These are phyloP conservation scores for Gossypium schwendimanii DNA, from an alignment of 441 rosid genomes.

Conservation along the genomic window DNA sequence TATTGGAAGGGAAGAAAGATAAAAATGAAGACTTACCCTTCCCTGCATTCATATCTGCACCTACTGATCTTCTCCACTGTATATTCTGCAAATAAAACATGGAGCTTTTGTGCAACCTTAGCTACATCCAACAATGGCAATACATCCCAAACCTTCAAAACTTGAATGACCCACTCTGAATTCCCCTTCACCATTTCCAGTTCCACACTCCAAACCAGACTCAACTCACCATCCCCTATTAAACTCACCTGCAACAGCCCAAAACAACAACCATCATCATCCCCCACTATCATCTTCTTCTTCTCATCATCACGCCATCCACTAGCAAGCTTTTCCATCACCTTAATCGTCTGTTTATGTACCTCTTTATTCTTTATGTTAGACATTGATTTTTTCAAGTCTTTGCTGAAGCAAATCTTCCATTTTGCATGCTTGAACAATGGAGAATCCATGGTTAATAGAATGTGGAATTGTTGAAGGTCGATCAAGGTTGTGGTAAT, in stretches of 20 bases:
- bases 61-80: constrained; percentile 5
- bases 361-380: constrained; percentile 7
- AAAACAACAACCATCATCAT: not conserved
- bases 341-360: constrained; percentile 1
- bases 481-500: constrained; percentile 18
- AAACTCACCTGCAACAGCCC: constrained; percentile 5
- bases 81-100: constrained; percentile 4
- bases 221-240: constrained; percentile 10
- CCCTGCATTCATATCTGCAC: constrained; percentile 17
- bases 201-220: constrained; percentile 19
- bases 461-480: constrained; percentile 18
- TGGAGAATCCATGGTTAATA: constrained; percentile 5
- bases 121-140: constrained; percentile 22
- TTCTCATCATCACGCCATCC: constrained; percentile 30
- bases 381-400: constrained; percentile 14
- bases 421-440: constrained; percentile 29
- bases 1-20: not conserved
- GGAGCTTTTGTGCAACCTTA: constrained; percentile 15
- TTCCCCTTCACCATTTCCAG: constrained; percentile 20
- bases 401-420: constrained; percentile 35
- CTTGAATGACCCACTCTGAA: constrained; percentile 19
- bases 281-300: not conserved
- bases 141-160: constrained; percentile 32
- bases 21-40: constrained; percentile 11
- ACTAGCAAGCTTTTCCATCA: constrained; percentile 26